Percentiles rank a stretch among this genome's conserved stretches.
Conservation (phyloP, 1,284 basidiomycete species). For the Trametes pubescens region DNA sequence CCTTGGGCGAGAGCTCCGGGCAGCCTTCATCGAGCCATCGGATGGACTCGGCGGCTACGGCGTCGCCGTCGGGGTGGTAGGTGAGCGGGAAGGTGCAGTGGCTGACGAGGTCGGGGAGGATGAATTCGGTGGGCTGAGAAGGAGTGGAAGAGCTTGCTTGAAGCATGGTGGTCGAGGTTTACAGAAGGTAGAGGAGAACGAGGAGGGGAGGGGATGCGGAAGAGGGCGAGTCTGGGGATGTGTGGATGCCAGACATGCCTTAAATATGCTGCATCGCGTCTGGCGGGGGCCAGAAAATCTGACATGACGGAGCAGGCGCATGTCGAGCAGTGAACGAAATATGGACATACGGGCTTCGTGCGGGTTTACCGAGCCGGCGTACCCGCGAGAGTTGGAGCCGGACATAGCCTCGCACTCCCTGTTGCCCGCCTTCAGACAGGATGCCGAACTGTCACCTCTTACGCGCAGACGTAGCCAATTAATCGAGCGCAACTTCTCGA, state of each 20-base stretch:
- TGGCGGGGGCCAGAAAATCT: neutral
- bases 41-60: conserved; percentile 62
- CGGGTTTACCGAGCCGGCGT: conserved; percentile 16
- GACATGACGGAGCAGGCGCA: conserved; percentile 9
- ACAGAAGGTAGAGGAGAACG: neutral
- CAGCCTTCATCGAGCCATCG: conserved; percentile 68
- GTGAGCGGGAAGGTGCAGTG: conserved; percentile 64
- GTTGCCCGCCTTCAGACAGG: conserved; percentile 20
- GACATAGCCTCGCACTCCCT: conserved; percentile 18
- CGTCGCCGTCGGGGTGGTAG: conserved; percentile 62
- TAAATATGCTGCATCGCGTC: conserved; percentile 2
- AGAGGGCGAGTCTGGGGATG: neutral
- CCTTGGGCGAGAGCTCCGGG: conserved; percentile 49
- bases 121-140: conserved; percentile 45
- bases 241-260: neutral
- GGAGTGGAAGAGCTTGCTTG: conserved; percentile 2
- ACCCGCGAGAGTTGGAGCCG: conserved; percentile 12
- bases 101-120: conserved; percentile 70
- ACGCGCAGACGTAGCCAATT: conserved; percentile 24
- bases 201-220: neutral
- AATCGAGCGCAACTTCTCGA: conserved; percentile 6
- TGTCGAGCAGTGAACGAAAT: conserved; percentile 9
- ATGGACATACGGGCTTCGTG: conserved; percentile 24
- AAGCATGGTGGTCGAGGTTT: conserved; percentile 4
- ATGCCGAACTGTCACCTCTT: conserved; percentile 25